Evolutionary conservation across 257 asterid species (phyloP), one percentile per base, ranked within the genome.

Genomic region (Cynanchum wilfordii): DNA sequence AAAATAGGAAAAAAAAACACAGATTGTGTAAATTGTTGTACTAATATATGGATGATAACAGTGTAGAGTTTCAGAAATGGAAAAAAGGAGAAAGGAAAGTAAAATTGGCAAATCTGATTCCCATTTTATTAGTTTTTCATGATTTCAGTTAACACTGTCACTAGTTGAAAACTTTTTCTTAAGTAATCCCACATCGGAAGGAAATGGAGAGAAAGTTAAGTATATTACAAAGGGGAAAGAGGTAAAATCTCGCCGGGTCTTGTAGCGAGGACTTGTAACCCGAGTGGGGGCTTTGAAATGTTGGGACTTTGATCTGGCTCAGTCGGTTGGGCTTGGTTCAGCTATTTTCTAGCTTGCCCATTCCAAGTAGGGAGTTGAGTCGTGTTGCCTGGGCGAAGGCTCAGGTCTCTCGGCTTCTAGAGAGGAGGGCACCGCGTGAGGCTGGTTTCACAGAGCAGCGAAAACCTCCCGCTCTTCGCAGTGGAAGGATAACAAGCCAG

Each of bases 11-110:
- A 47, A 56, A 42, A 68, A 27, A 27, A 59, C 78, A 84, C 38
- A 33, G 3, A 33, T 5, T 33, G 38, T 90, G 92, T 88, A 90
- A 76, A 85, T 83, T 80, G 40, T 65, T 78, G 63, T 79, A 80
- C 25, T 25, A 17, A 70, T 38, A 60, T 72, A 16, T 40, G 71
- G 44, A 77, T 76, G 79, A 78, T 79, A 73, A 76, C 44, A 75
- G 55, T 58, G 74, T 75, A 75, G 75, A 79, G 51, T 79, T 79
- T 81, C 73, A 73, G 58, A 59, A 73, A 29, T 15, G 51, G 51
- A 38, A 56, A 45, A 42, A 33, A 33, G 4, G 5, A 33, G 38
- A 33, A 33, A 33, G 38, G 0, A 33, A 33, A 0, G 47, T 9
- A 40, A 42, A 42, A 42, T 42, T 42, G 47, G 47, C 47, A 42